Evolutionary conservation across 495 filamentous ascomycete species (phyloP).

Genomic region (Annulohypoxylon maeteangense): DNA sequence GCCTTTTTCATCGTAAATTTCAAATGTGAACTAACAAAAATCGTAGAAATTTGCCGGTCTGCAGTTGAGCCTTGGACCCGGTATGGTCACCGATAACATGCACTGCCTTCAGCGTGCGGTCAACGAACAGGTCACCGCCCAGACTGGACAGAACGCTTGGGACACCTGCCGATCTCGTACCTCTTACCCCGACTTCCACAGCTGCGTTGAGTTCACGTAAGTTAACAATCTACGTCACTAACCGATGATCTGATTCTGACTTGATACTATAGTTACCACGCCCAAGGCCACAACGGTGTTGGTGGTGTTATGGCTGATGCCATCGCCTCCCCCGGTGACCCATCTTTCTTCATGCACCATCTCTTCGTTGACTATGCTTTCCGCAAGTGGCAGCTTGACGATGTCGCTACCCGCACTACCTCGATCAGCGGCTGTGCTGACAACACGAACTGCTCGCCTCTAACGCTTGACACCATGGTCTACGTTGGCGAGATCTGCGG

Average conservation of each 20-base stretch:
- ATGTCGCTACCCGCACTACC: slow-evolving; percentile 28
- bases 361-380: slow-evolving; percentile 70
- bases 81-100: slow-evolving; percentile 42
- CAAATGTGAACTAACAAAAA: slow-evolving; percentile 17
- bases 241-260: not conserved
- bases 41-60: slow-evolving; percentile 43
- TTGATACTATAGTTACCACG: slow-evolving; percentile 35
- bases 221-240: not conserved
- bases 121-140: slow-evolving; percentile 44
- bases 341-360: slow-evolving; percentile 73
- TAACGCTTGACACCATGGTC: slow-evolving; percentile 52
- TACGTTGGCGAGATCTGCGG: slow-evolving; percentile 53
- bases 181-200: slow-evolving; percentile 49
- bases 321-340: slow-evolving; percentile 67
- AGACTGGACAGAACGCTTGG: slow-evolving; percentile 43
- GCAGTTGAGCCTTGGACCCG: slow-evolving; percentile 52
- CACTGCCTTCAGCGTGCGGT: slow-evolving; percentile 52
- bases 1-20: not conserved
- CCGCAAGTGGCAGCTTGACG: slow-evolving; percentile 69
- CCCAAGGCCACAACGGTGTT: slow-evolving; percentile 48
- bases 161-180: slow-evolving; percentile 45
- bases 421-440: slow-evolving; percentile 49
- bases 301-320: slow-evolving; percentile 65
- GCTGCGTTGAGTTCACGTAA: slow-evolving; percentile 50
- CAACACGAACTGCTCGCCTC: slow-evolving; percentile 42